phyloP scores from a whole-genome alignment of 192 early-diverging fungal genomes.

The Chytriomyces hyalinus region DNA sequence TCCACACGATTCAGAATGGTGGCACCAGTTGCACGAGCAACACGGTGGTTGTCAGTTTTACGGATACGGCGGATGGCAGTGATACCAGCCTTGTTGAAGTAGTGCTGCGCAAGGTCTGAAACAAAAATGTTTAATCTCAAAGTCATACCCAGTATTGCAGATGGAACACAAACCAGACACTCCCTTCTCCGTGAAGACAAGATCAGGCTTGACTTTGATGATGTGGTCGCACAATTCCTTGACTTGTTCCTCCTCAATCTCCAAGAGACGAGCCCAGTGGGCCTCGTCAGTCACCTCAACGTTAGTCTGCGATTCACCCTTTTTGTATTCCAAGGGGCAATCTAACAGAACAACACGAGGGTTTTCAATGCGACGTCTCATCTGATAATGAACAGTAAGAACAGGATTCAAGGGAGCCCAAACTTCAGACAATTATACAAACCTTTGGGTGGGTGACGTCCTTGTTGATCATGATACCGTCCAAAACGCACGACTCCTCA shows the following conservation, averaged over 20 bases:
- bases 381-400: slow-evolving; percentile 39
- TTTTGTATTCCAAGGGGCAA: slow-evolving; percentile 99
- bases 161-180: slow-evolving; percentile 70
- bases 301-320: slow-evolving; percentile 99
- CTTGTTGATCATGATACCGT: slow-evolving; percentile 99
- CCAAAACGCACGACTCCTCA: slow-evolving; percentile 91
- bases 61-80: slow-evolving; percentile 96
- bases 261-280: slow-evolving; percentile 94
- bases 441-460: slow-evolving; percentile 96
- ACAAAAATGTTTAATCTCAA: slow-evolving; percentile 4
- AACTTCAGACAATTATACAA: not conserved
- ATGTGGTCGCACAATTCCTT: slow-evolving; percentile 97
- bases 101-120: slow-evolving; percentile 95
- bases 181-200: slow-evolving; percentile 99
- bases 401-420: slow-evolving; percentile 40
- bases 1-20: slow-evolving; percentile 96
- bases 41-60: slow-evolving; percentile 99
- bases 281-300: slow-evolving; percentile 97
- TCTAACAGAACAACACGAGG: slow-evolving; percentile 95
- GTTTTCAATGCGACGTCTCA: slow-evolving; percentile 92
- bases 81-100: slow-evolving; percentile 95
- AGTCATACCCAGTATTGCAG: slow-evolving; percentile 1
- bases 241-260: slow-evolving; percentile 99
- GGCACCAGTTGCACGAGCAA: slow-evolving; percentile 96
- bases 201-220: slow-evolving; percentile 92